Percentiles rank a stretch among this genome's conserved stretches.
phyloP scores from a whole-genome alignment of 495 filamentous ascomycete species.

The Tuber borchii region DNA sequence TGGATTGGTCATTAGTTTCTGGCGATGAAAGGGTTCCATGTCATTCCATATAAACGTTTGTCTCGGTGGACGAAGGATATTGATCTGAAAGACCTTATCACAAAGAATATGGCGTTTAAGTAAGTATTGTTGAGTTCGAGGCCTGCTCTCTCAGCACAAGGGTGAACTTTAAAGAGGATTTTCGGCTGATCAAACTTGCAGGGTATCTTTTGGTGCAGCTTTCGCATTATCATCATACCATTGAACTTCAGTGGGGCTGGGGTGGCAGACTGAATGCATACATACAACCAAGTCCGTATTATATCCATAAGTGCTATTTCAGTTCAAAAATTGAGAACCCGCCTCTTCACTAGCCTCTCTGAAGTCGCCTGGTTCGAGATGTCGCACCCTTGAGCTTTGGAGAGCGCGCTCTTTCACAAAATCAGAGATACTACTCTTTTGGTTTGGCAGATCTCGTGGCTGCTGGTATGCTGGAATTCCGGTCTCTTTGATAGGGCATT shows the following conservation, averaged over 20 bases:
- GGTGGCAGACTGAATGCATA: neutral
- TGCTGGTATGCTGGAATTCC: neutral
- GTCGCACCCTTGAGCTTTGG: neutral
- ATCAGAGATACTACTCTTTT: neutral
- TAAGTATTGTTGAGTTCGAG: slow-evolving; percentile 19
- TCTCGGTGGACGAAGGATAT: slow-evolving; percentile 30
- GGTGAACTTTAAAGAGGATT: neutral
- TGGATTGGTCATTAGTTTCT: slow-evolving; percentile 16
- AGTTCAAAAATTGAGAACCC: neutral
- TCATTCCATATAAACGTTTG: slow-evolving; percentile 28
- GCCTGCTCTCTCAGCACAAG: neutral
- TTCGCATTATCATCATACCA: slow-evolving; percentile 13
- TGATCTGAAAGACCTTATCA: slow-evolving; percentile 31
- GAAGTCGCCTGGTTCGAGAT: neutral
- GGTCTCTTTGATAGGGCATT: neutral
- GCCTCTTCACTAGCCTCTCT: neutral
- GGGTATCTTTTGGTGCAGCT: slow-evolving; percentile 27
- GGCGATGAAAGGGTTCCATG: slow-evolving; percentile 28
- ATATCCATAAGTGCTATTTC: neutral
- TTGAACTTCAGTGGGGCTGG: neutral
- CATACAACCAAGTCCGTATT: neutral
- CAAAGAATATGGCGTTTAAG: slow-evolving; percentile 38
- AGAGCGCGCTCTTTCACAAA: neutral
- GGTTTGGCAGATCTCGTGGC: neutral
- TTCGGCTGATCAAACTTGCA: slow-evolving; percentile 1